Base-by-base conservation (phyloP, 345 rosid species). In the Eucalyptus cladocalyx region DNA sequence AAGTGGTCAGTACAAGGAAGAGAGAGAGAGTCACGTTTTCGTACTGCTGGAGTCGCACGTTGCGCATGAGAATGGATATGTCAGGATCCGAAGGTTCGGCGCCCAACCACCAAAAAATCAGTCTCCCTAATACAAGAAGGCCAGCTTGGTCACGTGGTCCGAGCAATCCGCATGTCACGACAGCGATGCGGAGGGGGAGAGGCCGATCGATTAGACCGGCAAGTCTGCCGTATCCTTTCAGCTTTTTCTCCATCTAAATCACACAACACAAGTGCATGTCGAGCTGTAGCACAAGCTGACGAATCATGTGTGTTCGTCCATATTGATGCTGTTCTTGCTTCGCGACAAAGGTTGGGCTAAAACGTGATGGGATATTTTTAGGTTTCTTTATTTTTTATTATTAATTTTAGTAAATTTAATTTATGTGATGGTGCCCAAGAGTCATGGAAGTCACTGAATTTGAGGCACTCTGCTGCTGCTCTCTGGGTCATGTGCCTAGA, bases 41-140 rank as follows among this genome's bases (percentile, higher is more conserved):
- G 13, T 56, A 2, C 62, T 24, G 62, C 62, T 24, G 62, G 62
- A 53, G 2, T 53, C 11, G 62, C 30, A 56, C 62, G 62, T 56
- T 56, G 62, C 30, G 28, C 62, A 9, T 11, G 62, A 56, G 30
- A 24, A 56, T 4, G 26, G 62, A 24, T 24, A 56, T 2, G 13
- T 24, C 62, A 56, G 30, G 2, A 1, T 53, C 62, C 62, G 13
- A 56, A 53, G 0, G 28, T 56, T 56, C 30, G 62, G 62, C 28
- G 12, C 62, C 62, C 62, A 10, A 1, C 62, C 62, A 56, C 62
- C 30, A 21, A 8, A 21, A 19, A 21, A 34, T 6, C 14, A 0
- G 3, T 11, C 0, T 40, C 12, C 3, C 15, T 37, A 6, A 5
- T 1, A 4, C 45, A 19, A 11, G 11, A 19, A 11, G 58, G 83